Conservation (phyloP, 257 asterid genomes). For the Nicotiana tabacum region DNA sequence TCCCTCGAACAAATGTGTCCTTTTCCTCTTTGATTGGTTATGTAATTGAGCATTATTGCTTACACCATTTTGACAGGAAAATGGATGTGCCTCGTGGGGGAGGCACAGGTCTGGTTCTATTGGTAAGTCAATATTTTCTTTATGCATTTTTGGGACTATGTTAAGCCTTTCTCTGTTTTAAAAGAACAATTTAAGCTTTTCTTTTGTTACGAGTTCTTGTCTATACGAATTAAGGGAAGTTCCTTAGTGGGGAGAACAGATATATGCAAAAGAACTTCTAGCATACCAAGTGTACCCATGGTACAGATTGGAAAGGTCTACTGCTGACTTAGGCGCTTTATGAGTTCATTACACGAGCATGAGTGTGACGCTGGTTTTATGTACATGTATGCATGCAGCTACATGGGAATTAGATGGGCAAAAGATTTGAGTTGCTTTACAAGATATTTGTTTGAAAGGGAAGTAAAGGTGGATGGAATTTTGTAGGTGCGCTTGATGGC, state of each 20-base stretch:
- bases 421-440: background rate
- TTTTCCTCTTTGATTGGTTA: background rate
- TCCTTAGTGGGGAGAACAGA: background rate
- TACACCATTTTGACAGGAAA: slow-evolving; percentile 4
- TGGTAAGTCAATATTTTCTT: background rate
- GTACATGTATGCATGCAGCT: background rate
- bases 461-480: slow-evolving; percentile 2
- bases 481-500: slow-evolving; percentile 39
- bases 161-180: background rate
- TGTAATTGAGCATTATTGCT: background rate
- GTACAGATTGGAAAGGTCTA: background rate
- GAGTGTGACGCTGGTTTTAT: background rate
- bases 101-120: background rate
- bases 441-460: background rate
- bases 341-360: background rate
- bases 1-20: background rate
- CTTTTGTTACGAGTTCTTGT: background rate
- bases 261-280: background rate
- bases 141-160: background rate
- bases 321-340: background rate
- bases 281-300: background rate
- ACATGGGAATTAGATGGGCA: background rate
- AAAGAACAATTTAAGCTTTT: background rate
- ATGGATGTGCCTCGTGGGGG: background rate
- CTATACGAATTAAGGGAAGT: background rate